Evolutionary conservation across 768 basidiomycete species (phyloP), one percentile per base, ranked within the genome.

Genomic region (Piloderma croceum): DNA sequence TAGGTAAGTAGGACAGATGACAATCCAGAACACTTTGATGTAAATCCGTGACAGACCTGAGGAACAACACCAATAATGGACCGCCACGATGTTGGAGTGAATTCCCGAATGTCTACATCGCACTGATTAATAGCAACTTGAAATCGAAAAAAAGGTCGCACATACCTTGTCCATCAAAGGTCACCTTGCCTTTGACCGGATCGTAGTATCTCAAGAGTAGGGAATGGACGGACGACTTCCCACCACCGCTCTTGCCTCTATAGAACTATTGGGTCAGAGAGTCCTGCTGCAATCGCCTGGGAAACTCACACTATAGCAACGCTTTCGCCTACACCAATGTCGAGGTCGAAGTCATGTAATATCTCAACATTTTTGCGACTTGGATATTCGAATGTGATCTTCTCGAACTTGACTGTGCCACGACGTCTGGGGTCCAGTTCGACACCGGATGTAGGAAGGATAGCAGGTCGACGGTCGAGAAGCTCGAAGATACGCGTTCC

Each of bases 401-500:
- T 71, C 60, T 96, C 83, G 52, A 94, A 94, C 34, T 73, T 79
- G 43, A 97, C 74, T 1, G 74, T 46, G 1, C 90, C 90, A 13
- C 81, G 77, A 7, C 79, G 68, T 18, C 70, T 55, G 9, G 73
- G 59, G 23, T 74, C 55, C 23, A 94, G 61, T 1, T 68, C 61
- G 12, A 75, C 58, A 3, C 93, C 93, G 12, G 64, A 61, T 24
- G 70, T 68, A 4, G 83, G 74, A 3, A 76, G 74, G 48, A 96
- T 87, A 23, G 74, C 75, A 12, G 92, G 87, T 22, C 68, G 62
- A 33, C 90, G 79, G 52, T 90, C 90, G 7, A 97, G 69, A 12
- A 98, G 77, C 47, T 93, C 90, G 59, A 98, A 98, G n/a, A 97
- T 83, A 17, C 94, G 84, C 0, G 78, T 76, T 13, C 90, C 90